These are phyloP conservation scores for Boletellus ananas DNA, from an alignment of 768 basidiomycete genomes.

Conservation along the genomic window DNA sequence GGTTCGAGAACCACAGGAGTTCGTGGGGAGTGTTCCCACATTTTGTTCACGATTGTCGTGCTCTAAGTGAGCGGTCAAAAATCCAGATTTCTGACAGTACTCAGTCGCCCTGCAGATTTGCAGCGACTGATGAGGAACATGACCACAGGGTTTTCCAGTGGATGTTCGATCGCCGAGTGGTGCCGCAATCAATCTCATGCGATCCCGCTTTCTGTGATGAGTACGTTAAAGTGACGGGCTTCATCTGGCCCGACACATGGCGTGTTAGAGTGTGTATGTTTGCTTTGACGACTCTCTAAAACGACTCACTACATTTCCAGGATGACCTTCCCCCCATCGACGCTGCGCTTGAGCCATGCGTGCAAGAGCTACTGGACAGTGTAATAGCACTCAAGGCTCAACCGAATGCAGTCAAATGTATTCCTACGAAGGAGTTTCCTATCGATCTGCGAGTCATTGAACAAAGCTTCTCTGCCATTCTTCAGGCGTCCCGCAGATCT, in stretches of 20 bases:
- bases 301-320: not conserved
- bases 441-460: conserved; percentile 1
- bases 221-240: not conserved
- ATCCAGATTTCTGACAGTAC: too few species aligned
- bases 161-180: conserved; percentile 11
- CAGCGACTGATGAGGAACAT: not conserved
- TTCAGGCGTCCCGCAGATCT: conserved; percentile 7
- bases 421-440: conserved; percentile 3
- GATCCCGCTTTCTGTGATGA: conserved; percentile 2
- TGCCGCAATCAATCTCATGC: conserved; percentile 1
- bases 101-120: too few species aligned
- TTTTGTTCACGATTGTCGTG: too few species aligned
- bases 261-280: not conserved
- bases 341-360: conserved; percentile 4
- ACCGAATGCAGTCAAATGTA: not conserved
- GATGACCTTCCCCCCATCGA: conserved; percentile 7
- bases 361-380: conserved; percentile 1
- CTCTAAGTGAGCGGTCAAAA: too few species aligned
- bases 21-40: too few species aligned
- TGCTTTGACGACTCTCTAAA: too few species aligned
- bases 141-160: conserved; percentile 3
- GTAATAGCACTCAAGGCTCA: not conserved
- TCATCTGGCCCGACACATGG: conserved; percentile 12
- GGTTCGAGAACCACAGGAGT: too few species aligned
- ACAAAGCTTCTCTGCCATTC: conserved; percentile 9